Evolutionary conservation across 768 basidiomycete species (phyloP).

Genomic region (Neoboletus subvelutipes): DNA sequence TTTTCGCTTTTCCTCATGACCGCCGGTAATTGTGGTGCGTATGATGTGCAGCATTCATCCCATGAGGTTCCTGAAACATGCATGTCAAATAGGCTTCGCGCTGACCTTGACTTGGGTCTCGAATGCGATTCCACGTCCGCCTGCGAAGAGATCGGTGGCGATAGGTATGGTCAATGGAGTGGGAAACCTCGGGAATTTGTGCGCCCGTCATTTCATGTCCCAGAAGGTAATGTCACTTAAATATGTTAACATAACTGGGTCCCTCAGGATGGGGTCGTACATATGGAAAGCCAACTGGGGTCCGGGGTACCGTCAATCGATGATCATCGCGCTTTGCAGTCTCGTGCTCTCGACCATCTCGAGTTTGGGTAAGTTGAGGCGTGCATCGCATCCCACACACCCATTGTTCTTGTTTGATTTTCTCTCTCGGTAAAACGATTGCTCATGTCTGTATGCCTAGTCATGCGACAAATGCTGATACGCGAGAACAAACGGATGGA

Average conservation of each 20-base stretch:
- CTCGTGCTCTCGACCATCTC: slow-evolving; percentile 34
- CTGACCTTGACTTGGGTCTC: slow-evolving; percentile 60
- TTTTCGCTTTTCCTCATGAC: slow-evolving; percentile 68
- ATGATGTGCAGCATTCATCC: neutral
- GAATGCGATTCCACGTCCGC: slow-evolving; percentile 58
- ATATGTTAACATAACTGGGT: neutral
- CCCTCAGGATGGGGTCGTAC: slow-evolving; percentile 56
- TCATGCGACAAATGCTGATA: slow-evolving; percentile 46
- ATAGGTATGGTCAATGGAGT: slow-evolving; percentile 63
- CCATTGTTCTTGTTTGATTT: neutral
- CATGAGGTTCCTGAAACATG: neutral
- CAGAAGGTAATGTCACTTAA: neutral
- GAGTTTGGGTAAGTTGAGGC: slow-evolving; percentile 32
- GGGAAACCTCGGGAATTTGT: slow-evolving; percentile 62
- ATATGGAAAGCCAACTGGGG: slow-evolving; percentile 62
- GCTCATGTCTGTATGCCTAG: slow-evolving; percentile 25
- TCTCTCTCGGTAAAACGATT: neutral
- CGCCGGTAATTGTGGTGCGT: slow-evolving; percentile 43
- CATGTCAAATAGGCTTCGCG: slow-evolving; percentile 38
- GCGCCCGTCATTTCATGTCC: slow-evolving; percentile 18
- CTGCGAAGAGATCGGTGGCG: slow-evolving; percentile 49
- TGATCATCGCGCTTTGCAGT: slow-evolving; percentile 47
- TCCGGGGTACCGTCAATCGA: too few relatives aligned
- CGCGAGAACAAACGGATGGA: too few relatives aligned
- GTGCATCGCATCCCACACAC: neutral